A percentile compares a stretch with the other conserved stretches of the same genome.
phyloP scores from a whole-genome alignment of 306 rosid species.

The Comarum palustre region DNA sequence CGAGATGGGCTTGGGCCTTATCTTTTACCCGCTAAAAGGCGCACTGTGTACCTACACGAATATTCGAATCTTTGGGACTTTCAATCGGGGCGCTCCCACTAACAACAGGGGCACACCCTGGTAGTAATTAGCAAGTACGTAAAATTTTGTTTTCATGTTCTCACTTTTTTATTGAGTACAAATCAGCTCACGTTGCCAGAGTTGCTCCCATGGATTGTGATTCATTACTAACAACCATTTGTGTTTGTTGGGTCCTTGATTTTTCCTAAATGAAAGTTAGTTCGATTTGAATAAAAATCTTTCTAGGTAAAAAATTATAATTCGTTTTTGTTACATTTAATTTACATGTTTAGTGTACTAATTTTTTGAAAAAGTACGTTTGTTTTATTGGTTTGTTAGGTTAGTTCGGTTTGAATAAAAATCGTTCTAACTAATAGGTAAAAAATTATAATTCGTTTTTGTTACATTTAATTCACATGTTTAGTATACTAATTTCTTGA shows the following conservation, averaged over 20 bases:
- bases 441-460: too few species aligned
- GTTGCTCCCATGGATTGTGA: neutral
- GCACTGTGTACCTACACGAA: neutral
- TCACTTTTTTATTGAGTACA: neutral
- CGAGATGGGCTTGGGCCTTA: slow-evolving; percentile 1
- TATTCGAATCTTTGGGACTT: neutral
- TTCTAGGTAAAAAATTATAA: neutral
- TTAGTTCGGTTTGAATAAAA: too few species aligned
- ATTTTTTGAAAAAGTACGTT: too few species aligned
- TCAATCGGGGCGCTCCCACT: neutral
- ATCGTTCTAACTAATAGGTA: too few species aligned
- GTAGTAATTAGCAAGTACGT: neutral
- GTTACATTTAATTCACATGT: too few species aligned
- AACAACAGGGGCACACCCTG: neutral
- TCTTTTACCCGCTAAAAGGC: neutral
- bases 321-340: too few species aligned
- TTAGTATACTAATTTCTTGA: too few species aligned
- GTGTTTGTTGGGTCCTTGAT: neutral
- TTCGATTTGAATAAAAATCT: accelerated
- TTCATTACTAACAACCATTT: neutral
- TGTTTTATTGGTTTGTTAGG: too few species aligned
- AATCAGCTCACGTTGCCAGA: neutral
- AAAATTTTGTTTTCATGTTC: neutral
- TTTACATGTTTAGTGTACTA: too few species aligned
- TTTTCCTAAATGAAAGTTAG: too few species aligned